phyloP scores from a whole-genome alignment of 2,329 filamentous ascomycete species.

The Clarireedia homoeocarpa region DNA sequence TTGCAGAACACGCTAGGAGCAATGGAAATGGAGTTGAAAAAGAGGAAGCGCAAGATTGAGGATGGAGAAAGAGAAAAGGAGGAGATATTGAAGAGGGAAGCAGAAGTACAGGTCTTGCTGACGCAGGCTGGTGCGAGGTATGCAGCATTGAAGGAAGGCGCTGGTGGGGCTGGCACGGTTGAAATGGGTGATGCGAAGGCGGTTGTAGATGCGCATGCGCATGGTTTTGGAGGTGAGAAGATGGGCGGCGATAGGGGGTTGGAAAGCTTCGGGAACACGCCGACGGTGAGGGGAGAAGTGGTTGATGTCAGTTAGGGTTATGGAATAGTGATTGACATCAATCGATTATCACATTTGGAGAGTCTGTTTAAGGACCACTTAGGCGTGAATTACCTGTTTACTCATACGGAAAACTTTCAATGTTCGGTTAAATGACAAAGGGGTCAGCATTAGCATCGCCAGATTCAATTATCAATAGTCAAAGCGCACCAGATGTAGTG shows the following conservation, averaged over 20 bases:
- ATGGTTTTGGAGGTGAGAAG: slow-evolving; percentile 6
- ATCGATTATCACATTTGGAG: background rate
- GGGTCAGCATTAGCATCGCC: too few relatives aligned
- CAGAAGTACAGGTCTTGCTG: slow-evolving; percentile 71
- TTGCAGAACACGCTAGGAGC: slow-evolving; percentile 53
- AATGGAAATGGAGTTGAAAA: slow-evolving; percentile 55
- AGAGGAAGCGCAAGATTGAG: slow-evolving; percentile 55
- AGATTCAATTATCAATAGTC: too few relatives aligned
- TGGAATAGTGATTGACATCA: background rate
- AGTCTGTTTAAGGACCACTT: background rate
- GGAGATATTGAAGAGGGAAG: slow-evolving; percentile 61
- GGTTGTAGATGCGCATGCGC: slow-evolving; percentile 9
- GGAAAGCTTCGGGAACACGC: slow-evolving; percentile 34
- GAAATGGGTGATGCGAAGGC: slow-evolving; percentile 16
- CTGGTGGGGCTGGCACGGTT: slow-evolving; percentile 29
- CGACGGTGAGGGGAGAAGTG: slow-evolving; percentile 23
- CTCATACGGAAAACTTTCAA: too few relatives aligned
- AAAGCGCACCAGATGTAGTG: too few relatives aligned
- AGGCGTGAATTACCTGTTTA: too few relatives aligned
- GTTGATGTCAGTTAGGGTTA: slow-evolving; percentile 17
- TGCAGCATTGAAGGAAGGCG: slow-evolving; percentile 45
- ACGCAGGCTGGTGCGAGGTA: slow-evolving; percentile 73
- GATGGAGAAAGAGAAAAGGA: slow-evolving; percentile 60
- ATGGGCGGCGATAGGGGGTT: slow-evolving; percentile 27
- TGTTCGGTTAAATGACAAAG: too few relatives aligned